Base-by-base conservation (phyloP, 345 rosid species). In the Cardamine chenopodiifolia region DNA sequence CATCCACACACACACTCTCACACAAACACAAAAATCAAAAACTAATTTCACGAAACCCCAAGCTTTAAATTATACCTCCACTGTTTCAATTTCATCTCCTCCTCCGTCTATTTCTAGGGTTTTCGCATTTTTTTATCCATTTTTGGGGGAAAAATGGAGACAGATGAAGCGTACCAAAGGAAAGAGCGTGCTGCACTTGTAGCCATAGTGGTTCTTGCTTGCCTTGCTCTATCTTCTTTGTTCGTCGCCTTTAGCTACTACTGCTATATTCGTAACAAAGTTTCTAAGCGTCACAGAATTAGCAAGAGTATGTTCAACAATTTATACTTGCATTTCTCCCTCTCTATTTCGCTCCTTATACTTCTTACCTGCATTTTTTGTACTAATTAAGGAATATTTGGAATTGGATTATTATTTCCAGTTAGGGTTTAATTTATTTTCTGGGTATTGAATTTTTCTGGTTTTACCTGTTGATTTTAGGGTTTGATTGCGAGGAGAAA, bases 171-270 rank as follows among this genome's bases (percentile, higher is more conserved):
- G 15, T 86, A 85, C 67, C 79, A 78, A 61, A 88, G 77, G 80
- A 83, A 82, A 80, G 90, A 85, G 72, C 91, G 92, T 42, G 60
- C 70, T 19, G 95, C 87, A 10, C 82, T 91, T 48, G 90, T 86
- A 48, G 85, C 76, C 62, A 89, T 94, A 65, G 87, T 94, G 34
- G 93, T 91, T 60, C 81, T 87, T n/a, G 91, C 97, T 70, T 87
- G 97, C 14, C 75, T 94, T 29, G 87, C 95, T 32, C 42, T 91
- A 10, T 82, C 88, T 53, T 88, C 96, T 22, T 66, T 94, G 71
- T 84, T 94, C 22, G 88, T 90, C 7, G 97, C 95, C 13, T 88
- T 90, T 79, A 87, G 97, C 80, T 94, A 94, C 78, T 94, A 91
- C 69, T 91, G 98, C 94, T 94, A 94, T 62, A 84, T 94, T 15